Base-by-base conservation (phyloP, 768 basidiomycete genomes). In the Boletus vinaceobasis region DNA sequence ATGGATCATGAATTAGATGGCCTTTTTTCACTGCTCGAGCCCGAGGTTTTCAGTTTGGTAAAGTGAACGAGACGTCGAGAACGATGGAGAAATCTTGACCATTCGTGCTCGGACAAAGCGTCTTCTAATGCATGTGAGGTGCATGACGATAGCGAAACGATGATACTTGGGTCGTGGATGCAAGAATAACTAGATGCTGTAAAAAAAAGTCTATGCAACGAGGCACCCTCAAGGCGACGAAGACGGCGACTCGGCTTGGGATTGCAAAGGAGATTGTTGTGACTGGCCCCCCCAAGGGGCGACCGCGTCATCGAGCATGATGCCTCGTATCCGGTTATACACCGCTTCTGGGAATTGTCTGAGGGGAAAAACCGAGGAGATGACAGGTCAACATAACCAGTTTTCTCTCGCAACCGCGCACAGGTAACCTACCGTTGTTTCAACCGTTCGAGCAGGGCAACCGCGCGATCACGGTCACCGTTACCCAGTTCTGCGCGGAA, bases 401-500 rank as follows among this genome's bases (percentile, higher is more conserved):
- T 7, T 3, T 14, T 14, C 23, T 5, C 27, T 4, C 2, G 10
- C 23, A n/a, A n/a, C 17, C 36, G 26, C 26, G 2, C 7, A 5
- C 37, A 15, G 50, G 37, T 38, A 15, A 29, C 75, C 32, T 60
- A 88, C 87, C 92, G 81, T 64, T 84, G 79, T 70, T 82, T 84
- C 61, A 94, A 72, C 43, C 91, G 80, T 51, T 83, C 79, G 31
- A 95, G 75, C 0, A 98, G 75, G 3, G 76, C 80, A 4, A 82
- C 44, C 0, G 95, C 96, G 11, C 78, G 77, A 43, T 85, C 80
- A 13, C 84, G 82, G 60, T 91, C 82, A 13, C 90, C 90, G 48
- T 79, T 82, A 19, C 85, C 85, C 11, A 98, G 77, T 67, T 99
- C 97, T 1, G 90, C 90, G 14, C 91, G 83, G 59, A 99, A 84